These are phyloP conservation scores for Hypomyces rosellus DNA, from an alignment of 2,329 filamentous ascomycete genomes.

Conservation along the genomic window DNA sequence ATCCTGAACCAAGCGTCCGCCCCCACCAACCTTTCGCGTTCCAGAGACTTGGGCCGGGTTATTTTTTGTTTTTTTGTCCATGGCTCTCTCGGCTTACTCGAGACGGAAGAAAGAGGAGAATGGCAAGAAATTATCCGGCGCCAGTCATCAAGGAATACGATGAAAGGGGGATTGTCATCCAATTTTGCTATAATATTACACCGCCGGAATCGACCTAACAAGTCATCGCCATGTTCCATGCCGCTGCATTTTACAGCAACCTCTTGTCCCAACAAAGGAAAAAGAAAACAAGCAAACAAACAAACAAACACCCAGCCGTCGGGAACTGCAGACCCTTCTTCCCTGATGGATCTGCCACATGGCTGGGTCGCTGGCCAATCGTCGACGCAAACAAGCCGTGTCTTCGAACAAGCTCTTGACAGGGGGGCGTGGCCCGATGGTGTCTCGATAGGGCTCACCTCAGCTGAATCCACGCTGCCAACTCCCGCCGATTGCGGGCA, in stretches of 20 bases:
- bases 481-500: conserved; percentile 12
- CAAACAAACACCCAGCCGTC: no score
- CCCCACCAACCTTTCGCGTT: not conserved
- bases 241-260: no score
- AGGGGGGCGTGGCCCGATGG: conserved; percentile 13
- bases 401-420: conserved; percentile 24
- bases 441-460: conserved; percentile 30
- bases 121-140: not conserved
- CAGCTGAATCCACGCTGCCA: conserved; percentile 26
- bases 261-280: no score
- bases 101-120: not conserved
- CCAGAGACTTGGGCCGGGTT: not conserved
- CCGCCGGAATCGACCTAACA: no score
- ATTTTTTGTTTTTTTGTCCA: not conserved
- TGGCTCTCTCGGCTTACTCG: not conserved
- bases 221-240: no score
- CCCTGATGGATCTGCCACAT: conserved; percentile 4
- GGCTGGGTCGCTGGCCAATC: conserved; percentile 20
- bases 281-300: no score
- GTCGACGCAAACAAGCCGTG: conserved; percentile 15
- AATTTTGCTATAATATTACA: no score
- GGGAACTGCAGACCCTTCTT: no score
- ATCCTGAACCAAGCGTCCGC: no score
- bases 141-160: no score
- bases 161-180: no score